Evolutionary conservation across 306 rosid genomes (phyloP), one percentile per base, ranked within the genome.

Genomic region (Malus sylvestris): DNA sequence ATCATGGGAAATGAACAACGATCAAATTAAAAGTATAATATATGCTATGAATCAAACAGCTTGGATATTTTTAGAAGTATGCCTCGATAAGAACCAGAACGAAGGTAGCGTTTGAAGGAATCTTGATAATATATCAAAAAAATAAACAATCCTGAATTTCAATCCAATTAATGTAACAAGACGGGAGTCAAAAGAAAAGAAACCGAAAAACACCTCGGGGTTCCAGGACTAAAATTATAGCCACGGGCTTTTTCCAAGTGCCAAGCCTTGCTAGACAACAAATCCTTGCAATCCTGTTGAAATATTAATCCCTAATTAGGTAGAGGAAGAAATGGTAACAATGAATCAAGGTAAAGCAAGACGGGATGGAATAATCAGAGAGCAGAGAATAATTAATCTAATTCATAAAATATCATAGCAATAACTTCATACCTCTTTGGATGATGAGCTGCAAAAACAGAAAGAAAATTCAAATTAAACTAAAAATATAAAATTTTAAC

Each of bases 181-280:
- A 25, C 25, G 25, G 25, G 25, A 25, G 25, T 25, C 25, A 25
- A 25, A 25, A 25, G 65, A 65, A 25, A 6, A 27, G 25, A 33
- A 59, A 72, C 42, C 19, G 60, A 79, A 55, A 72, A 63, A 49
- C 82, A 93, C 98, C 97, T 93, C 75, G 86, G 91, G 70, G 97
- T 91, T 72, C 91, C 98, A 14, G 98, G 98, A 78, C 89, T 91
- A 79, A 93, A 93, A 76, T 93, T 93, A 80, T 85, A 93, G 75
- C 91, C 97, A 69, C 88, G 97, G 72, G 97, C 97, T 81, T 93
- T 93, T 58, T 88, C 91, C 90, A 93, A 88, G 78, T 81, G 62
- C 97, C 98, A 93, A 20, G 82, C 88, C 72, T 93, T 91, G 71
- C 80, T 75, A 52, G 96, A 89, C 87, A 89, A 83, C 78, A 93